These are phyloP conservation scores for Heritiera littoralis DNA, from an alignment of 345 rosid genomes.

Conservation along the genomic window DNA sequence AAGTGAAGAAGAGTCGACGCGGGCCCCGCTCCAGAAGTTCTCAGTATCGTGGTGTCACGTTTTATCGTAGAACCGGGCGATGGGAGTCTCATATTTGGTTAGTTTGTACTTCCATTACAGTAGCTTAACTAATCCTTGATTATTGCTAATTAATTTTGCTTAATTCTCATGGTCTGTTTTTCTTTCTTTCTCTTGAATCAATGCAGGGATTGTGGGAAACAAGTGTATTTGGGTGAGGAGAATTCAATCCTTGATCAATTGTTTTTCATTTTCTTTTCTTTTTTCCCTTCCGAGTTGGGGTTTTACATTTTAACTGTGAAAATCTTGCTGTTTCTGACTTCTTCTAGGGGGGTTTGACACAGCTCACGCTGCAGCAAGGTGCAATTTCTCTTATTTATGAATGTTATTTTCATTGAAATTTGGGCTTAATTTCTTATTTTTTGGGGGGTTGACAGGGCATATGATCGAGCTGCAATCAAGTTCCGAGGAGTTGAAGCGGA, in stretches of 20 bases:
- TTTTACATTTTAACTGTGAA: neutral
- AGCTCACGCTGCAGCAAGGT: slow-evolving; percentile 92
- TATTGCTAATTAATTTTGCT: neutral
- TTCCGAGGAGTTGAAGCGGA: slow-evolving; percentile 83
- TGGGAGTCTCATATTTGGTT: slow-evolving; percentile 94
- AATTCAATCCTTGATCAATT: neutral
- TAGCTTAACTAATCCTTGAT: neutral
- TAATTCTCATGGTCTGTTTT: slow-evolving; percentile 13
- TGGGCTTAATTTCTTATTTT: neutral
- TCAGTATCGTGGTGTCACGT: slow-evolving; percentile 82
- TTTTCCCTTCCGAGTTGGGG: neutral
- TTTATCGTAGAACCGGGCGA: slow-evolving; percentile 71
- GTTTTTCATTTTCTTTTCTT: neutral
- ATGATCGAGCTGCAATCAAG: slow-evolving; percentile 88
- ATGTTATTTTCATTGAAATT: neutral
- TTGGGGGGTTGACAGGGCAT: slow-evolving; percentile 48
- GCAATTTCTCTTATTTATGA: neutral
- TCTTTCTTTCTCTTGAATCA: neutral
- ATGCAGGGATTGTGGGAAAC: slow-evolving; percentile 88
- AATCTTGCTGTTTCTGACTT: neutral
- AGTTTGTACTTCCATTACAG: neutral
- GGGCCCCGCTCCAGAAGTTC: slow-evolving; percentile 80
- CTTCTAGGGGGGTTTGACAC: slow-evolving; percentile 86
- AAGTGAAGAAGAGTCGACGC: slow-evolving; percentile 62
- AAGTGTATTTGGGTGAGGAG: slow-evolving; percentile 69